Percentiles rank a stretch among this genome's conserved stretches.
Conservation (phyloP, 1,284 basidiomycete genomes). For the Fistulina hepatica region DNA sequence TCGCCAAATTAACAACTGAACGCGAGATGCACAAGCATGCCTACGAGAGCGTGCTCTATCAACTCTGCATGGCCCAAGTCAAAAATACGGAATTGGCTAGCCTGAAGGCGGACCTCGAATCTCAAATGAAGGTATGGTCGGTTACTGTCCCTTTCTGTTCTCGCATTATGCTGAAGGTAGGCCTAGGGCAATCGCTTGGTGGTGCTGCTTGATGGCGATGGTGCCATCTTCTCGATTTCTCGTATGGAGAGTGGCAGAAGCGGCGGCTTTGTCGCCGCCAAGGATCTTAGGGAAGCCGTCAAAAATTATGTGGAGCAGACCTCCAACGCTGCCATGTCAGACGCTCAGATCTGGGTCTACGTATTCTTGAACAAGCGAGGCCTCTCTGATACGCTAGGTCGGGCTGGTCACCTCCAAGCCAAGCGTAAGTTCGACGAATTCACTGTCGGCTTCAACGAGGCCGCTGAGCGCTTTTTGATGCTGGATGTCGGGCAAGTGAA, state of each 20-base stretch:
- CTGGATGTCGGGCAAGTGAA: conserved; percentile 64
- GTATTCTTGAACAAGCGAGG: conserved; percentile 56
- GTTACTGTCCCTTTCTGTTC: background rate
- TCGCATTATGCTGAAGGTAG: conserved; percentile 5
- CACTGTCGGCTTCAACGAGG: conserved; percentile 54
- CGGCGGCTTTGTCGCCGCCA: conserved; percentile 47
- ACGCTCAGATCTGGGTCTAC: conserved; percentile 52
- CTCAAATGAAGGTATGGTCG: background rate
- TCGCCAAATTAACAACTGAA: no score
- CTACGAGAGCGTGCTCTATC: no score
- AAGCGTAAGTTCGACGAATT: conserved; percentile 48
- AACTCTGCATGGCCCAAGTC: no score
- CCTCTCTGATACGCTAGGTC: conserved; percentile 38
- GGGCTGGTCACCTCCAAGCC: conserved; percentile 28
- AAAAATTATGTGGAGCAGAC: conserved; percentile 30
- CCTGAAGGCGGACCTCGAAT: background rate
- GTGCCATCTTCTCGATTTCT: conserved; percentile 44
- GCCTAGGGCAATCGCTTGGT: conserved; percentile 40
- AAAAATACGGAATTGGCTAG: no score
- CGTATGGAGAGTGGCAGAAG: conserved; percentile 42
- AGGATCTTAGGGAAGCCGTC: conserved; percentile 39
- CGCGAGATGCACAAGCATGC: no score
- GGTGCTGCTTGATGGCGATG: conserved; percentile 58
- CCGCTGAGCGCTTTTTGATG: conserved; percentile 51
- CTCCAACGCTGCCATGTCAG: conserved; percentile 33